A percentile compares a stretch with the other conserved stretches of the same genome.
Conservation (phyloP, 768 basidiomycete genomes). For the Suillus placidus region DNA sequence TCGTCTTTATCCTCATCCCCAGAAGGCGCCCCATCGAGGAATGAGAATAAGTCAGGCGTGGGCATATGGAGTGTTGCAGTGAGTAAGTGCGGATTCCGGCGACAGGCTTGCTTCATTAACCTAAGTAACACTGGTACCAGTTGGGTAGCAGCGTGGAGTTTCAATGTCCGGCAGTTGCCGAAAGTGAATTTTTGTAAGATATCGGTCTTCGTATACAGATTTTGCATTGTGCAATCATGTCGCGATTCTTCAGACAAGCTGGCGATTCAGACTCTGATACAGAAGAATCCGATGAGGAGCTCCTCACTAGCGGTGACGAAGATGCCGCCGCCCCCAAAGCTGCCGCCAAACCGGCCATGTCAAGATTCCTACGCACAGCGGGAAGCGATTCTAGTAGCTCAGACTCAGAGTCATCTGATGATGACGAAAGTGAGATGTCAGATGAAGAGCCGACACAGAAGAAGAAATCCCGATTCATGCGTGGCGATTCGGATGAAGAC, state of each 20-base stretch:
- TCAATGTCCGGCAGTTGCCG: not conserved
- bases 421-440: constrained; percentile 51
- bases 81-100: not conserved
- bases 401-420: constrained; percentile 57
- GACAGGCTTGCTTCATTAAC: not conserved
- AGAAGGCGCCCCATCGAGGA: constrained; percentile 26
- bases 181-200: not conserved
- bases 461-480: constrained; percentile 45
- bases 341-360: constrained; percentile 56
- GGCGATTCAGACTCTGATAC: constrained; percentile 80
- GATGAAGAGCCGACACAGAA: constrained; percentile 42
- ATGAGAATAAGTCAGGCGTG: constrained; percentile 34
- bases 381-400: constrained; percentile 59
- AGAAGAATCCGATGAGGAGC: constrained; percentile 74
- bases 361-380: constrained; percentile 72
- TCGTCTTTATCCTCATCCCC: constrained; percentile 32
- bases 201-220: not conserved
- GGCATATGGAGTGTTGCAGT: not conserved
- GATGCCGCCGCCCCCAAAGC: constrained; percentile 53
- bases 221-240: constrained; percentile 50
- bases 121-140: no score
- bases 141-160: not conserved
- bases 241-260: constrained; percentile 86
- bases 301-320: constrained; percentile 74
- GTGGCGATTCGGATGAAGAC: constrained; percentile 50